Conservation (phyloP, 805 yeast species). For the Phaffomyces antillensis region DNA sequence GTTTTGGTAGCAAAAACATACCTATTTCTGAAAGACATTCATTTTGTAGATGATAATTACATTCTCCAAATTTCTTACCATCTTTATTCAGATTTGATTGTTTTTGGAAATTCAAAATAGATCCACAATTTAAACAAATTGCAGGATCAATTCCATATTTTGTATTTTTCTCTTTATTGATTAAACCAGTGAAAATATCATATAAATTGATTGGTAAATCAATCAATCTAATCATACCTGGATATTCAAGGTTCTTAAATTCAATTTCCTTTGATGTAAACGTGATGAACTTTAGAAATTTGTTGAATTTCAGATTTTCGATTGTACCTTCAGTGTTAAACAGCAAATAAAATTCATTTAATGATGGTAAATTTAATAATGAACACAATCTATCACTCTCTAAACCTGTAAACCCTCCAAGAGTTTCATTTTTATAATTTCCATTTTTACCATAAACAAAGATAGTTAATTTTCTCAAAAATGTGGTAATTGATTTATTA, state of each 20-base stretch:
- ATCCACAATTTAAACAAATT: conserved; percentile 77
- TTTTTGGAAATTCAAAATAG: conserved; percentile 59
- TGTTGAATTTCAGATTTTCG: conserved; percentile 20
- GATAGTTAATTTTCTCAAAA: conserved; percentile 55
- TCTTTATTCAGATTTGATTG: conserved; percentile 29
- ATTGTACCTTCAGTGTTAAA: conserved; percentile 11
- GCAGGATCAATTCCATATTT: conserved; percentile 58
- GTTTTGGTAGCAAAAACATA: conserved; percentile 64
- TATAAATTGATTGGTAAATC: conserved; percentile 63
- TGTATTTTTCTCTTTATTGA: conserved; percentile 34
- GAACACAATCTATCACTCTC: conserved; percentile 52
- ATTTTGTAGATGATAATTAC: conserved; percentile 60
- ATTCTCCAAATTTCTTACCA: conserved; percentile 61
- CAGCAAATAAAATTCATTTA: conserved; percentile 21
- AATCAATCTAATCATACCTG: conserved; percentile 55
- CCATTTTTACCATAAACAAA: conserved; percentile 50
- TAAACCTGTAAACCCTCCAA: conserved; percentile 10
- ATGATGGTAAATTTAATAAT: conserved; percentile 40
- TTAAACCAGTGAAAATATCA: conserved; percentile 54
- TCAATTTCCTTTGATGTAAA: conserved; percentile 17
- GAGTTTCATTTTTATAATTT: conserved; percentile 18
- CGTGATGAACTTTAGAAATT: conserved; percentile 14
- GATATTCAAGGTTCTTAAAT: conserved; percentile 42
- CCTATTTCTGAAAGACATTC: conserved; percentile 67
- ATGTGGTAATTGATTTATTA: conserved; percentile 53